Evolutionary conservation across 1,284 basidiomycete species (phyloP), one percentile per base, ranked within the genome.

Genomic region (Leccinum angustisporum): DNA sequence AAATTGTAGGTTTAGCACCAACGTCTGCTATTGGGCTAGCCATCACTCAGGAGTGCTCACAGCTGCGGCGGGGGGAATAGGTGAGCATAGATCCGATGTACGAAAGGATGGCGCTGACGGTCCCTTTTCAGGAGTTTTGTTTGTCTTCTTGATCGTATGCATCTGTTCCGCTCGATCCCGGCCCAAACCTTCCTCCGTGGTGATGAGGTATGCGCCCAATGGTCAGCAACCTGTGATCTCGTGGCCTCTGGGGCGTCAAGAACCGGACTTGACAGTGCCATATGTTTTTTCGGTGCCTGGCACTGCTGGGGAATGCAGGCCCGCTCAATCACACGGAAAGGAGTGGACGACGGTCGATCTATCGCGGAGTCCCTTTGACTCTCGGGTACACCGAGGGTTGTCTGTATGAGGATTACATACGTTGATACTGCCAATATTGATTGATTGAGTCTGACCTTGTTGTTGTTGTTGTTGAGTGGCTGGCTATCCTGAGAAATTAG

Each of bases 401-500:
- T 38, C 1, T 9, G 30, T 57, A 10, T 51, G 27, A 48, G 30
- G 18, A 31, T 16, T 14, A 25, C 14, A 25, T 50, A 50, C 4
- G 13, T 25, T 31, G 33, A 43, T 40, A 54, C 3, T n/a, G 27
- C 14, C 18, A 11, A 25, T 11, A 13, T 50, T 25, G 21, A n/a
- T 38, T 31, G 34, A 13, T 31, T 36, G 34, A 36, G 14, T 34
- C 33, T 34, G 33, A 34, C 33, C 40, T 43, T 43, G n/a, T n/a
- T n/a, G n/a, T 43, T n/a, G n/a, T 43, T 43, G 40, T 46, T 21
- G 48, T 18, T 30, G n/a, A 16, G 62, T 65, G 57, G 51, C 55
- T 58, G 67, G 62, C 27, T 27, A 27, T 62, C 64, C 59, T 65
- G 71, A 72, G 74, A 75, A 72, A 70, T 54, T 46, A 63, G 18